Base-by-base conservation (phyloP, 768 basidiomycete genomes). In the Leccinellum luteum region DNA sequence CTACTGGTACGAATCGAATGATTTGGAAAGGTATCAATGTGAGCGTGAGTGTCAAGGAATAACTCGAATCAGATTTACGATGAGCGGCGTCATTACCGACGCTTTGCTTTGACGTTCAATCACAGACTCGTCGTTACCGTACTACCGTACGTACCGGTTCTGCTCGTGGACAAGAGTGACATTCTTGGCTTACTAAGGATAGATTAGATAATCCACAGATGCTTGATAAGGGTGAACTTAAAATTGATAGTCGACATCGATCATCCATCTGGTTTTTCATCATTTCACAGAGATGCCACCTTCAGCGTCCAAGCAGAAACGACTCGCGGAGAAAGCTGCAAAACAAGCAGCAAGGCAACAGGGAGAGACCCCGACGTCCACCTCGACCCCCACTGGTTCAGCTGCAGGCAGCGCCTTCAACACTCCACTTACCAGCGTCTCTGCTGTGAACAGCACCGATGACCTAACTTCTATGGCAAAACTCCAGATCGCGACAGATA, bases 261-360 rank as follows among this genome's bases (percentile, higher is more conserved):
- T 72, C 59, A 52, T 28, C 56, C 58, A 56, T 62, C 58, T 58
- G n/a, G 44, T 43, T 59, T 57, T 60, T 45, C 34, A 28, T 52
- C 50, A 12, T 32, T 49, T 21, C 58, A 65, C 48, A 60, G 75
- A 59, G 63, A 89, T 89, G 88, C 66, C 90, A 0, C 89, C 90
- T 48, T 92, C 90, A 52, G 81, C 87, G 25, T 90, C 90, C 48
- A 92, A 92, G 71, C 92, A 94, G 74, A 98, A 98, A 74, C 86
- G 96, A 49, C 84, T 97, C 56, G 94, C 92, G 60, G 95, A 96
- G 74, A 97, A 97, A 75, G 94, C 87, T 19, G 90, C 90, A 58
- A 91, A 90, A 72, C 84, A 87, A 72, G 80, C 84, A 55, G 80
- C 87, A 10, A 87, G 79, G 66, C 72, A 81, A 67, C 69, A 61